phyloP scores from a whole-genome alignment of 768 basidiomycete genomes.

The Calocera cornea region DNA sequence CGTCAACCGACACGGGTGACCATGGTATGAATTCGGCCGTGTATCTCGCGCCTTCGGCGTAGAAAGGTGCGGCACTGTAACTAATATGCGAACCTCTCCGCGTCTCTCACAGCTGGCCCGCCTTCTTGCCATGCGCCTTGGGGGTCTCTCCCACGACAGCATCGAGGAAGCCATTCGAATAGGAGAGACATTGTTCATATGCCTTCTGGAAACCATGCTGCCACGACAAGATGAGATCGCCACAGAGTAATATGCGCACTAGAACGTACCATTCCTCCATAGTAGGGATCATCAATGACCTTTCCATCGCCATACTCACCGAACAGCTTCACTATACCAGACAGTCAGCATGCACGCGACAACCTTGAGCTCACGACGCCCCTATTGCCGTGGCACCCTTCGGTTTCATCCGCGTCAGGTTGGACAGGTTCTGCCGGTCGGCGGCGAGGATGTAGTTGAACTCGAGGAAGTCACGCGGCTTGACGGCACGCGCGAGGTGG shows the following conservation, averaged over 20 bases:
- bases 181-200: slow-evolving; percentile 59
- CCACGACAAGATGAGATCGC: too few relatives aligned
- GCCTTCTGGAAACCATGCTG: slow-evolving; percentile 64
- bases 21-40: too few relatives aligned
- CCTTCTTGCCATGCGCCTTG: slow-evolving; percentile 2
- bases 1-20: too few relatives aligned
- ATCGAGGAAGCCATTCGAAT: slow-evolving; percentile 73
- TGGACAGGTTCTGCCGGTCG: slow-evolving; percentile 59
- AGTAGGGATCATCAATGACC: slow-evolving; percentile 77
- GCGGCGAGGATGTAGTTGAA: slow-evolving; percentile 83
- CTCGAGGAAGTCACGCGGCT: slow-evolving; percentile 46
- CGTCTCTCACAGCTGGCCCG: background rate
- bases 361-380: background rate
- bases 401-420: slow-evolving; percentile 40
- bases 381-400: slow-evolving; percentile 37
- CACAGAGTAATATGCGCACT: too few relatives aligned
- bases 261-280: slow-evolving; percentile 51
- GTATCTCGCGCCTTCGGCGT: too few relatives aligned
- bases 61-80: too few relatives aligned
- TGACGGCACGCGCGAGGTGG: slow-evolving; percentile 55
- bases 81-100: too few relatives aligned
- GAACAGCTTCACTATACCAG: slow-evolving; percentile 46
- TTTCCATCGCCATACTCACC: slow-evolving; percentile 59
- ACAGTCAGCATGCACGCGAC: background rate
- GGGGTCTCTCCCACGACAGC: slow-evolving; percentile 18